Evolutionary conservation across 2,329 filamentous ascomycete genomes (phyloP).

Genomic region (Hymenoscyphus fructigenus): DNA sequence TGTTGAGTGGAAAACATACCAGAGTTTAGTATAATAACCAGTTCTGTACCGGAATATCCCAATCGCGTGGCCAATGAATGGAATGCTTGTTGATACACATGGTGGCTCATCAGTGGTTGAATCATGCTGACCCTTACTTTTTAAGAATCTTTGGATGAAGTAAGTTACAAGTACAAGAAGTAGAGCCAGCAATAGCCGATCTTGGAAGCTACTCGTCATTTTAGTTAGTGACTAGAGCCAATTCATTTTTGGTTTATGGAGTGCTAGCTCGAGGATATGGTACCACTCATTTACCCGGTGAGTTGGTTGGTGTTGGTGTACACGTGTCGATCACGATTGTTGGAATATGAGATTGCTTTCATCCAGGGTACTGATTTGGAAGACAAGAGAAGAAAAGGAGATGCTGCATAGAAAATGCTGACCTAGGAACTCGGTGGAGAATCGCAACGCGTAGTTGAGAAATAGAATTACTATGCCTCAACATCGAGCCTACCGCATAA

Average conservation of each 20-base stretch:
- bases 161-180: not conserved
- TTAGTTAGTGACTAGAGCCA: not conserved
- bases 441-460: no score
- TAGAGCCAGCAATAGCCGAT: not conserved
- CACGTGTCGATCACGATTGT: not conserved
- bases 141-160: not conserved
- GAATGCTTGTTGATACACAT: not conserved
- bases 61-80: not conserved
- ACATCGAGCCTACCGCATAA: no score
- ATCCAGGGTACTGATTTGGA: no score
- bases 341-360: not conserved
- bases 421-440: no score
- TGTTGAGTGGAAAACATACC: not conserved
- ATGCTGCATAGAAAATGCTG: no score
- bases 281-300: not conserved
- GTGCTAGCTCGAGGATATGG: not conserved
- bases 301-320: not conserved
- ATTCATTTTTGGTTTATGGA: not conserved
- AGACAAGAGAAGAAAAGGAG: no score
- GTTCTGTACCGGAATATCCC: not conserved
- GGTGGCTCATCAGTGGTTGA: not conserved
- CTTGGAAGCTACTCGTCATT: not conserved
- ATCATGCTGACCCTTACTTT: not conserved
- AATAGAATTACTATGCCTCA: no score
- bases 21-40: slow-evolving; percentile 2